Evolutionary conservation across 2,329 filamentous ascomycete genomes (phyloP).

Genomic region (Cryphonectria carpinicola): DNA sequence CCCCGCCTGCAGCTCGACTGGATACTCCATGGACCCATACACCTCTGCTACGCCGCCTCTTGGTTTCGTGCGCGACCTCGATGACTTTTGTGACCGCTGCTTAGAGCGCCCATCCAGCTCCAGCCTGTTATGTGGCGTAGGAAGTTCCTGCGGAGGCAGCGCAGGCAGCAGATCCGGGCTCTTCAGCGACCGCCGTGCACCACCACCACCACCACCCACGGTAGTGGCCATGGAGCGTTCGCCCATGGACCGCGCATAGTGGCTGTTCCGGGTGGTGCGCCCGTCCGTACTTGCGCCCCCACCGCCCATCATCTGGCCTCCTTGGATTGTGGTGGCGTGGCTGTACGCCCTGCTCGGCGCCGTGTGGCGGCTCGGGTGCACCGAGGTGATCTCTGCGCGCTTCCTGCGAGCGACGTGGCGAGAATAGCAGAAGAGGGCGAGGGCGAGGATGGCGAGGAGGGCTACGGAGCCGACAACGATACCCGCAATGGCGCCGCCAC

Average conservation of each 20-base stretch:
- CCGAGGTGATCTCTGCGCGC: constrained; percentile 19
- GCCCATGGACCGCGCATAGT: constrained; percentile 11
- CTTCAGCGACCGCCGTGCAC: constrained; percentile 12
- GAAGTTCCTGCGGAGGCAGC: constrained; percentile 22
- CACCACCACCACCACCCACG: background rate
- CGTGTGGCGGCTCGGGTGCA: constrained; percentile 8
- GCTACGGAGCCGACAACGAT: constrained; percentile 33
- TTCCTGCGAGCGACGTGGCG: constrained; percentile 21
- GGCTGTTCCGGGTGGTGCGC: constrained; percentile 3
- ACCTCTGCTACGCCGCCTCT: constrained; percentile 8
- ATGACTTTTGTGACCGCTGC: constrained; percentile 6
- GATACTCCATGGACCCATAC: constrained; percentile 16
- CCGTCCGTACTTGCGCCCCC: constrained; percentile 1
- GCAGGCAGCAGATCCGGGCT: constrained; percentile 7
- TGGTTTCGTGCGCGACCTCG: background rate
- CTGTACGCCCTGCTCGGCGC: constrained; percentile 4
- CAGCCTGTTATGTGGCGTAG: constrained; percentile 24
- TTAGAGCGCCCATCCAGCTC: constrained; percentile 17
- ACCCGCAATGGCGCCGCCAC: constrained; percentile 35
- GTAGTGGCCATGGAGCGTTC: background rate
- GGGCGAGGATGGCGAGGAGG: constrained; percentile 28
- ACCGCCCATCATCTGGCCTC: background rate
- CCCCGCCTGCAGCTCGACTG: constrained; percentile 23
- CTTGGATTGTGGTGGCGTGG: constrained; percentile 4
- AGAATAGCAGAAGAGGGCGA: constrained; percentile 27